Conservation (phyloP, 2,329 filamentous ascomycete genomes). For the Colletotrichum sp. region DNA sequence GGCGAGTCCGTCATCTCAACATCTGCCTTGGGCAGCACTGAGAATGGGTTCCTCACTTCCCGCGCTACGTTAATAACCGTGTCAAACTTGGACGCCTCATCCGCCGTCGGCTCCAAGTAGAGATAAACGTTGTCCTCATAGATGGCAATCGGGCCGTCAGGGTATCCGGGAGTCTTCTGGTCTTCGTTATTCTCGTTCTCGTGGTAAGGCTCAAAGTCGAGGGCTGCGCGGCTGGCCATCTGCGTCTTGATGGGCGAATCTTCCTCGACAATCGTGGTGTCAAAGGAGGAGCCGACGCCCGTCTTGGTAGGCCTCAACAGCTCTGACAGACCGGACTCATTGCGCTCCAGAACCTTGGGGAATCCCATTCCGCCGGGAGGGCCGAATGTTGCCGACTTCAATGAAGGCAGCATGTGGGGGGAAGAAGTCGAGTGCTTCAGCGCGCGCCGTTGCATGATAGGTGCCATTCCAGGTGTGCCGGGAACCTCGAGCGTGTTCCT, state of each 20-base stretch:
- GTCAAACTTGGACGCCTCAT: conserved; percentile 79
- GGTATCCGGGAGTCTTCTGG: conserved; percentile 82
- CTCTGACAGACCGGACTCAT: conserved; percentile 65
- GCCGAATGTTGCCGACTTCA: conserved; percentile 65
- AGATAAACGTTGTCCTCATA: conserved; percentile 80
- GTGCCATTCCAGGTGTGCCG: conserved; percentile 58
- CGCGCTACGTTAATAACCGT: conserved; percentile 85
- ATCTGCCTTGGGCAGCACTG: conserved; percentile 34
- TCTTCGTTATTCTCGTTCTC: conserved; percentile 78
- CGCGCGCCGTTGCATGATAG: conserved; percentile 66
- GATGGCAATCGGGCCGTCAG: conserved; percentile 81
- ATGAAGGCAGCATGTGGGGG: conserved; percentile 67
- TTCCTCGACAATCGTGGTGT: conserved; percentile 57
- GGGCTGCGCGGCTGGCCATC: conserved; percentile 63
- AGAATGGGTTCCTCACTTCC: conserved; percentile 81
- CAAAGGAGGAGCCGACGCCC: conserved; percentile 38
- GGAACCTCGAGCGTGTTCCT: conserved; percentile 59
- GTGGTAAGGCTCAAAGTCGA: conserved; percentile 65
- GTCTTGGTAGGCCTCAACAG: conserved; percentile 59
- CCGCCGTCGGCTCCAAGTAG: conserved; percentile 79
- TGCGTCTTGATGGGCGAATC: conserved; percentile 65
- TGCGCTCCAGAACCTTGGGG: conserved; percentile 64
- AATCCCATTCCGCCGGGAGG: conserved; percentile 69
- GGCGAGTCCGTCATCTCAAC: conserved; percentile 32
- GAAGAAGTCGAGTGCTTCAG: conserved; percentile 73